A percentile compares a stretch with the other conserved stretches of the same genome.
Evolutionary conservation across 2,329 filamentous ascomycete genomes (phyloP).

Genomic region (Delphinella strobiligena): DNA sequence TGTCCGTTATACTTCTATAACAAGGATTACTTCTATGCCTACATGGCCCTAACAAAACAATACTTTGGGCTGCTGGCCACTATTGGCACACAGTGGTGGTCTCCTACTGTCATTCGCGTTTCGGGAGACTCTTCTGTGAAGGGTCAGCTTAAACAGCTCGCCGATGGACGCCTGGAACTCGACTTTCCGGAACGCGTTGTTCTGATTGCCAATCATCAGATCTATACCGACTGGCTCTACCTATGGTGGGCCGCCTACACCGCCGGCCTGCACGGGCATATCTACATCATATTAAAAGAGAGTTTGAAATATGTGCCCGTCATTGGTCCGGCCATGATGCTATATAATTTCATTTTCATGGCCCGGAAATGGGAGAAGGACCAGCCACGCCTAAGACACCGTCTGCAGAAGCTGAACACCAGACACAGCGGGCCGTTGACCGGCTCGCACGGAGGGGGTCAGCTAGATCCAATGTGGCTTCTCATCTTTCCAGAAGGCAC

Average conservation of each 20-base stretch:
- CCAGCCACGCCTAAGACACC: conserved; percentile 59
- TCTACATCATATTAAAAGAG: conserved; percentile 86
- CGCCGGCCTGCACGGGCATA: conserved; percentile 67
- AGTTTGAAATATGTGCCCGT: conserved; percentile 74
- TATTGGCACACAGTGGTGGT: conserved; percentile 75
- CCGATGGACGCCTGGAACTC: conserved; percentile 64
- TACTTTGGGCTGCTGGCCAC: conserved; percentile 66
- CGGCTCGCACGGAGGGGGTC: conserved; percentile 16
- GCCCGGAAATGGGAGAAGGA: conserved; percentile 81
- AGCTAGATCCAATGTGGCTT: conserved; percentile 66
- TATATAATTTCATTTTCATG: conserved; percentile 85
- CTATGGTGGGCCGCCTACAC: conserved; percentile 92
- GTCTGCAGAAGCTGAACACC: conserved; percentile 58
- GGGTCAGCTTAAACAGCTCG: conserved; percentile 57
- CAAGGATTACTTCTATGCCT: conserved; percentile 66
- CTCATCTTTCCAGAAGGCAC: conserved; percentile 82
- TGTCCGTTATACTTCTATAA: conserved; percentile 62
- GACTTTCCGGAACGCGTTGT: conserved; percentile 71
- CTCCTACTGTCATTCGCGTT: conserved; percentile 69
- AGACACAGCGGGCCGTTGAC: conserved; percentile 26
- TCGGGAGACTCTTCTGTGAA: conserved; percentile 72
- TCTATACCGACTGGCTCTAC: conserved; percentile 88
- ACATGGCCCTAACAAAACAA: conserved; percentile 78
- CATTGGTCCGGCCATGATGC: conserved; percentile 70
- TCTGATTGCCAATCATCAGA: conserved; percentile 78